Evolutionary conservation across 495 filamentous ascomycete genomes (phyloP).

Genomic region (Penicillium arizonense): DNA sequence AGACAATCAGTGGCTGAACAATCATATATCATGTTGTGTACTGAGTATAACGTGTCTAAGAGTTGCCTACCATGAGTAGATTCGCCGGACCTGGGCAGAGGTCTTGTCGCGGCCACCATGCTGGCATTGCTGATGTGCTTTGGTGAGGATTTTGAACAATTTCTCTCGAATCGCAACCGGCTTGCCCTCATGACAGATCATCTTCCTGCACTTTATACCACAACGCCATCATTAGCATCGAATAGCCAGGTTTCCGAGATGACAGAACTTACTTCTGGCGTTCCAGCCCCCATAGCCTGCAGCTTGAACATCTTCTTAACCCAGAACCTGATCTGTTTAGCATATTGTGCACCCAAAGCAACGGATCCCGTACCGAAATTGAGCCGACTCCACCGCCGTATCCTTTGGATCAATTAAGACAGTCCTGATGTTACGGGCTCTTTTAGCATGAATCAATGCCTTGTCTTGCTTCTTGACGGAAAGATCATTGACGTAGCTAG

Average conservation of each 20-base stretch:
- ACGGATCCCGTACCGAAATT: constrained; percentile 45
- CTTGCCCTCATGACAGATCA: constrained; percentile 60
- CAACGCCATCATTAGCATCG: constrained; percentile 10
- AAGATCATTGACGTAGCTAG: constrained; percentile 49
- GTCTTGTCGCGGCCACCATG: constrained; percentile 62
- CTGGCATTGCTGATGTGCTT: constrained; percentile 55
- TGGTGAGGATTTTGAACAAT: constrained; percentile 55
- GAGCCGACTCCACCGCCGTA: constrained; percentile 57
- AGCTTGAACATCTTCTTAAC: constrained; percentile 62
- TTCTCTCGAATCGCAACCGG: constrained; percentile 60
- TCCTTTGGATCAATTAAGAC: constrained; percentile 55
- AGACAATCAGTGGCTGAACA: constrained; percentile 5
- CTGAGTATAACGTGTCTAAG: neutral
- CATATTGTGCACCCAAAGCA: neutral
- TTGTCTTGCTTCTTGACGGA: constrained; percentile 61
- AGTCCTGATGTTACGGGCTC: constrained; percentile 53
- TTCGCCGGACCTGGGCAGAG: constrained; percentile 54
- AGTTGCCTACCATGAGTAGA: constrained; percentile 54
- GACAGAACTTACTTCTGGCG: constrained; percentile 30
- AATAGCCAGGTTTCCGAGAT: neutral
- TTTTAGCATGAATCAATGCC: constrained; percentile 53
- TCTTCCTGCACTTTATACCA: constrained; percentile 32
- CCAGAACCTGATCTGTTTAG: constrained; percentile 50
- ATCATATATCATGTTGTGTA: neutral
- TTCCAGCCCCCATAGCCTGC: constrained; percentile 35